These are phyloP conservation scores for Rhodotorula sp. DNA, from an alignment of 1,284 basidiomycete genomes.

Conservation along the genomic window DNA sequence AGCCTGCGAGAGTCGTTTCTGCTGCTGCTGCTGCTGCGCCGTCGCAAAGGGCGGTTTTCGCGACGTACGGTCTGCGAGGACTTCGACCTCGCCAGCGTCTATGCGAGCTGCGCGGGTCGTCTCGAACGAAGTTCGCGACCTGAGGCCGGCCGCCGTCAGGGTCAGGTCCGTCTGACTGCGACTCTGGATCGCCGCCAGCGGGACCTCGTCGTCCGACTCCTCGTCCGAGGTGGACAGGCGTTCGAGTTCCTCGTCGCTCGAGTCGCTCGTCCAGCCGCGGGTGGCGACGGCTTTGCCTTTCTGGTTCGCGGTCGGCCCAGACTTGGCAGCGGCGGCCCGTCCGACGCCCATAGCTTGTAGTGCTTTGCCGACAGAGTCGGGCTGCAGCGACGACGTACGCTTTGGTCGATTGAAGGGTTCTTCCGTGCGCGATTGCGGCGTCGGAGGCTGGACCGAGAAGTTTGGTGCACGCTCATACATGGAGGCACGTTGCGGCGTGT, in stretches of 20 bases:
- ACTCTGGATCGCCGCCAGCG: constrained; percentile 29
- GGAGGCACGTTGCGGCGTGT: neutral
- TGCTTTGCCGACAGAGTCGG: constrained; percentile 16
- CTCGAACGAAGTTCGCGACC: neutral
- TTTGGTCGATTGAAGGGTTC: neutral
- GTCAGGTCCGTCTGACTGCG: constrained; percentile 23
- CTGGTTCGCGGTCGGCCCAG: neutral
- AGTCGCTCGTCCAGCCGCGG: constrained; percentile 24
- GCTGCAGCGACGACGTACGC: constrained; percentile 15
- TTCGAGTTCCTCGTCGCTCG: constrained; percentile 29
- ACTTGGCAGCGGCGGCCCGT: neutral
- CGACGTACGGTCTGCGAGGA: constrained; percentile 8
- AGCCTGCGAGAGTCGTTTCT: neutral
- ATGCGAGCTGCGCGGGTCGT: neutral
- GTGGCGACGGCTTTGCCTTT: constrained; percentile 6
- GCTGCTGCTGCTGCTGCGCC: constrained; percentile 1
- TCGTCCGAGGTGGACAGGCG: constrained; percentile 2
- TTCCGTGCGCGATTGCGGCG: constrained; percentile 15
- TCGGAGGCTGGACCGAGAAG: constrained; percentile 33
- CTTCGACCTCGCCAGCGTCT: constrained; percentile 23
- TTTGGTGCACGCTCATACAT: neutral
- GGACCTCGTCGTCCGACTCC: constrained; percentile 34
- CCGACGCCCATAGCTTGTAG: constrained; percentile 19
- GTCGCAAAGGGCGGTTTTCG: constrained; percentile 2
- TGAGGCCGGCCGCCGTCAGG: neutral